Evolutionary conservation across 176 grass and related monocot genomes (phyloP).

Genomic region (Ensete ventricosum): DNA sequence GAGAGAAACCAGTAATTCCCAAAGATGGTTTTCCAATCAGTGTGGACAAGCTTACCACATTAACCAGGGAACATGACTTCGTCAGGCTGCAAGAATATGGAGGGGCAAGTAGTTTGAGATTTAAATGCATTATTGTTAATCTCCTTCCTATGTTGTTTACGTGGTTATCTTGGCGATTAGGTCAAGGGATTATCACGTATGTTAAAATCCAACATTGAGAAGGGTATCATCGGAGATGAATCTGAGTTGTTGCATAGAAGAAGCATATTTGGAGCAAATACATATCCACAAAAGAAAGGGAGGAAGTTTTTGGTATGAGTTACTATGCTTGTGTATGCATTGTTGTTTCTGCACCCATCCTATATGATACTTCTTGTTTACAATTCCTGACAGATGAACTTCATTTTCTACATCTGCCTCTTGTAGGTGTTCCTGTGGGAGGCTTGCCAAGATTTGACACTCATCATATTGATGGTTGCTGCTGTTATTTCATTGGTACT

Average conservation of each 20-base stretch:
- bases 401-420: neutral
- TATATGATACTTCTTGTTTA: neutral
- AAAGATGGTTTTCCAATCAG: constrained; percentile 14
- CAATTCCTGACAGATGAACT: neutral
- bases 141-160: neutral
- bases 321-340: neutral
- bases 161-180: constrained; percentile 1
- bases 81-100: constrained; percentile 18
- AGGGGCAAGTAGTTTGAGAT: constrained; percentile 21
- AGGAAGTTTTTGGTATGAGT: constrained; percentile 18
- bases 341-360: neutral
- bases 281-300: constrained; percentile 30
- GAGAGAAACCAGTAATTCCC: constrained; percentile 1
- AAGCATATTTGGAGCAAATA: constrained; percentile 17
- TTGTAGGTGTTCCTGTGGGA: constrained; percentile 82
- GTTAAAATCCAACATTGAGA: constrained; percentile 12
- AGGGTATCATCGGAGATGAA: constrained; percentile 20
- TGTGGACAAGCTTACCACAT: constrained; percentile 12
- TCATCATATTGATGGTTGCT: constrained; percentile 80
- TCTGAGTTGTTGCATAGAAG: constrained; percentile 15
- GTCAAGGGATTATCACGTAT: constrained; percentile 17
- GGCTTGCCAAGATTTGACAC: constrained; percentile 90
- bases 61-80: constrained; percentile 20
- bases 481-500: constrained; percentile 75
- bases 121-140: neutral